phyloP scores from a whole-genome alignment of 2,329 filamentous ascomycete species.

The Ceratocystis harringtonii region DNA sequence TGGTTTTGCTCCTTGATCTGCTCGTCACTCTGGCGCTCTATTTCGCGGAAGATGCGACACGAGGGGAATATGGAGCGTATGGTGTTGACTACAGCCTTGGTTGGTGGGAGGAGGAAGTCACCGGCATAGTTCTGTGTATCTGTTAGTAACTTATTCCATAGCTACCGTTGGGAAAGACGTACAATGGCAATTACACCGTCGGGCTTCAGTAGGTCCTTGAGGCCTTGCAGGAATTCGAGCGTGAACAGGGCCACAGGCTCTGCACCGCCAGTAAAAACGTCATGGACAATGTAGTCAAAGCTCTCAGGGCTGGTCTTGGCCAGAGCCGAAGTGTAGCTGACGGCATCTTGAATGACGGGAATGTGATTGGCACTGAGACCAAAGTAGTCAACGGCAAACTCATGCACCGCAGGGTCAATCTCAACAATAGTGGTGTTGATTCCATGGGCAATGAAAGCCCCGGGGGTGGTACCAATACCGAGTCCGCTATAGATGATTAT shows the following conservation, averaged over 20 bases:
- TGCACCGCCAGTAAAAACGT: constrained; percentile 92
- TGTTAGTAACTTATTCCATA: constrained; percentile 10
- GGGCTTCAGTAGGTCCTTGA: constrained; percentile 56
- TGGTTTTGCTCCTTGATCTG: constrained; percentile 33
- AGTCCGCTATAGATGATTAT: constrained; percentile 51
- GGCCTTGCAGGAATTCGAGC: constrained; percentile 58
- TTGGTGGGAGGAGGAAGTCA: constrained; percentile 62
- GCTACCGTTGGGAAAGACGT: constrained; percentile 25
- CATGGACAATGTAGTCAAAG: constrained; percentile 91
- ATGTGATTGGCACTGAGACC: constrained; percentile 61
- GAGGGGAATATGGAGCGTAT: constrained; percentile 71
- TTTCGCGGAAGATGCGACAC: constrained; percentile 82
- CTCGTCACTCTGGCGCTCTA: constrained; percentile 35
- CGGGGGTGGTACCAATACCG: constrained; percentile 81
- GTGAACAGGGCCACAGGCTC: constrained; percentile 86
- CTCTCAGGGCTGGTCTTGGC: constrained; percentile 30
- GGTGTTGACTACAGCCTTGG: constrained; percentile 66
- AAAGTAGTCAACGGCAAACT: constrained; percentile 74
- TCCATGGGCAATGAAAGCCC: constrained; percentile 71
- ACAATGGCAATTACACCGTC: constrained; percentile 80
- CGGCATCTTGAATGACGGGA: constrained; percentile 68
- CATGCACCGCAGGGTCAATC: constrained; percentile 78
- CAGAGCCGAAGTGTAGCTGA: constrained; percentile 44
- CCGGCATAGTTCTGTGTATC: constrained; percentile 73
- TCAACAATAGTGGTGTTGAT: constrained; percentile 90